Evolutionary conservation across 163 green algal genomes (phyloP), one percentile per base, ranked within the genome.

Genomic region (Trebouxiophyceae sp.): DNA sequence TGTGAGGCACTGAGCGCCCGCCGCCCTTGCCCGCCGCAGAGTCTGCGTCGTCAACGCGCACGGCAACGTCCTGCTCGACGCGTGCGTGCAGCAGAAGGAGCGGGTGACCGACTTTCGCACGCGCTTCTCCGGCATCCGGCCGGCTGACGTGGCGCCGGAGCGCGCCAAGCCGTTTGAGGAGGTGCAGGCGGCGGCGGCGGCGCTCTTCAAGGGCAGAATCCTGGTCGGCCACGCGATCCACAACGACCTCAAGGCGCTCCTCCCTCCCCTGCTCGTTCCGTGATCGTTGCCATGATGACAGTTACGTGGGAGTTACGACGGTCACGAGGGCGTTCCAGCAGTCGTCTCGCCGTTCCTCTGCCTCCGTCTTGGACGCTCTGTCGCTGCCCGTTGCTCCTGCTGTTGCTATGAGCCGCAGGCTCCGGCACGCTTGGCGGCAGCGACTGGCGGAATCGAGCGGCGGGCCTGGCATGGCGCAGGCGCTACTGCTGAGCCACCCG

Each of bases 41-140:
- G 73, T 87, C 32, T 85, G 72, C 59, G 44, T 85, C 23, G 81
- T 95, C 3, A 95, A 95, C 71, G 65, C 80, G 24, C 62, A 81
- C 3, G 90, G 90, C 26, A 77, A 85, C 24, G 80, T 93, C 28
- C 62, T 97, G 65, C 70, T 94, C 54, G 90, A 97, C 69, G 76
- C 76, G 24, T 88, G 80, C 67, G 86, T 93, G 23, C 46, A 63
- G n/a, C 85, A 81, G 6, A 81, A 80, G 54, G 83, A 93, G 69
- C 45, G 59, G 1, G 87, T 97, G 0, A 89, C 81, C 0, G 89
- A 97, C 79, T 95, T 86, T 73, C 79, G 81, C 26, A 85, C 78
- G 24, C 63, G 62, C 29, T 68, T 72, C 29, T 73, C 55, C 54
- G 79, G 79, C 45, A 71, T 73, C 26, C 34, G 72, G 19, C 64